Evolutionary conservation across 345 rosid species (phyloP), one percentile per base, ranked within the genome.

Genomic region (Eucalyptus guilfoylei): DNA sequence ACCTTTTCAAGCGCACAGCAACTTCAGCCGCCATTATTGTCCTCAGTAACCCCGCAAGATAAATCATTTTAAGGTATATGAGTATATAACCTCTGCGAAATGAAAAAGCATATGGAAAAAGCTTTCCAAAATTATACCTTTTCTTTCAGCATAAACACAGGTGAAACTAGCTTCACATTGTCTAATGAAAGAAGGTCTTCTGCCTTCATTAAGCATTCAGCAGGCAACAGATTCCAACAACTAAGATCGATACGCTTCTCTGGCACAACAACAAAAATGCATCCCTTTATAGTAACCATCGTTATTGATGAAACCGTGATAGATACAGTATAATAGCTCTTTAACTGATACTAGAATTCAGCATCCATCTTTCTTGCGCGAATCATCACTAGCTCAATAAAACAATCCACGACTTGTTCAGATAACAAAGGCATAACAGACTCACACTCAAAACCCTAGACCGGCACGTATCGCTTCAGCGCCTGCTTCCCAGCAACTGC

Each of bases 401-500:
- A 76, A 76, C 85, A 76, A 64, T 76, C 85, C 85, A 40, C 1
- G 47, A 40, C 47, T 21, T 40, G 15, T 42, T 76, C 30, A 21
- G 28, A 23, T 76, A 23, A 76, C 85, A 40, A 76, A 76, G 85
- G 85, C 85, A 40, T 76, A 21, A 21, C 47, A 54, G 40, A 86
- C 64, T 60, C 26, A 86, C 88, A 6, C 87, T 58, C 48, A 34
- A 49, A 87, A 50, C 88, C 88, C 94, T 92, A 97, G 28, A 96
- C 94, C 50, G 97, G 96, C 87, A 95, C 96, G 87, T 97, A 96
- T 92, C 98, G 95, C 95, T 95, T 97, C 91, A 93, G 54, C 15
- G 91, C 90, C 93, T 96, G 97, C 92, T 95, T 97, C 87, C 95
- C 99, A 1, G 97, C 95, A 42, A 96, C 99, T 49, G 91, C 97